A percentile compares a stretch with the other conserved stretches of the same genome.
Conservation (phyloP, 2,329 filamentous ascomycete genomes). For the Cladophialophora bantiana region DNA sequence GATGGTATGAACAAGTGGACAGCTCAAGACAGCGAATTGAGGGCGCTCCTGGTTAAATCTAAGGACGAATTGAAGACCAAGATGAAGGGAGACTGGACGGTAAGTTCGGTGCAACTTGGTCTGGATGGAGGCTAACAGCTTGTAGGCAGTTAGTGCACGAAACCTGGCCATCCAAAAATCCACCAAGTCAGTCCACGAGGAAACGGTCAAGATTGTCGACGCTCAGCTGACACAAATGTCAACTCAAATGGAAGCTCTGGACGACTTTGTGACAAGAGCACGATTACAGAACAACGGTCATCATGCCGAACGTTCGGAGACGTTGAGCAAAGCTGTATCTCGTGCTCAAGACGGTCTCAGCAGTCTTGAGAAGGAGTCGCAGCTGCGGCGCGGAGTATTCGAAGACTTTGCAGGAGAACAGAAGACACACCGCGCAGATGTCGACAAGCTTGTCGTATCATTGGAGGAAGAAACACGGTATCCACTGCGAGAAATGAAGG, state of each 20-base stretch:
- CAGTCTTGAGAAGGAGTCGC: slow-evolving; percentile 23
- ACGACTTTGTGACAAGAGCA: slow-evolving; percentile 87
- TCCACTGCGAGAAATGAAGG: slow-evolving; percentile 60
- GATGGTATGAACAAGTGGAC: slow-evolving; percentile 78
- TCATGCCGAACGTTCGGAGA: slow-evolving; percentile 72
- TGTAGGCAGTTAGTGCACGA: slow-evolving; percentile 73
- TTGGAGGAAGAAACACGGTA: slow-evolving; percentile 30
- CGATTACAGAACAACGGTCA: slow-evolving; percentile 80
- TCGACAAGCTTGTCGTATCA: slow-evolving; percentile 27
- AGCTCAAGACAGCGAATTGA: slow-evolving; percentile 69
- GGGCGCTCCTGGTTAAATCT: slow-evolving; percentile 74
- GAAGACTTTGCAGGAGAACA: slow-evolving; percentile 22
- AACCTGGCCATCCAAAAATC: slow-evolving; percentile 84
- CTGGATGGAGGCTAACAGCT: slow-evolving; percentile 32
- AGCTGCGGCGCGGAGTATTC: slow-evolving; percentile 22
- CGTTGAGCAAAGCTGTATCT: slow-evolving; percentile 67
- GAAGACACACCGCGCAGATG: slow-evolving; percentile 22
- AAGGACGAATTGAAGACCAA: slow-evolving; percentile 79
- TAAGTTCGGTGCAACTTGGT: slow-evolving; percentile 52
- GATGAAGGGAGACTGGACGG: slow-evolving; percentile 85
- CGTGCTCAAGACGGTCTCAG: slow-evolving; percentile 26
- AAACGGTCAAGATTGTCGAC: slow-evolving; percentile 88
- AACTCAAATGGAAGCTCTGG: slow-evolving; percentile 85
- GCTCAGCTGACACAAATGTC: slow-evolving; percentile 87
- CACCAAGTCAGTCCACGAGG: slow-evolving; percentile 85